Percentiles rank a stretch among this genome's conserved stretches.
Conservation (phyloP, 768 basidiomycete species). For the Ephemerocybe angulata region DNA sequence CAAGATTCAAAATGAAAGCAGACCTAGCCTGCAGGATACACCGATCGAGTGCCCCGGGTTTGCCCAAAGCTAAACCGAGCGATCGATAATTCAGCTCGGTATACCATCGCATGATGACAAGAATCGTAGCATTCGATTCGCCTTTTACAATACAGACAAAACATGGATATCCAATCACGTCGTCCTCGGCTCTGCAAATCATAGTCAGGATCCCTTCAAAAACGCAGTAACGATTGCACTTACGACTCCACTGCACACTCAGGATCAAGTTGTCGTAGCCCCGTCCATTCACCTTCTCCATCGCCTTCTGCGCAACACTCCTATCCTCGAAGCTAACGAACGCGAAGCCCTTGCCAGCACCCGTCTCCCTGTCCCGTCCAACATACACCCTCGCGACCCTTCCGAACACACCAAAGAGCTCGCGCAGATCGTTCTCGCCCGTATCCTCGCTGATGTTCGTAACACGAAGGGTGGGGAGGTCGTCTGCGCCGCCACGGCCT, state of each 20-base stretch:
- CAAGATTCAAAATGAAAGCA: no score
- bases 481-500: constrained; percentile 62
- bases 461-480: constrained; percentile 93
- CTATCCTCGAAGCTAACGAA: constrained; percentile 94
- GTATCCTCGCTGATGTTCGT: constrained; percentile 97
- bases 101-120: no score
- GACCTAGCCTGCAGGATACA: no score
- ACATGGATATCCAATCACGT: not conserved
- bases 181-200: not conserved
- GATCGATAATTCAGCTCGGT: no score
- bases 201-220: not conserved
- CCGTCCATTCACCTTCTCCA: constrained; percentile 87
- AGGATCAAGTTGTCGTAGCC: constrained; percentile 91
- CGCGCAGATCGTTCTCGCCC: constrained; percentile 89
- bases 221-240: constrained; percentile 24
- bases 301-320: constrained; percentile 76
- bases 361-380: constrained; percentile 91
- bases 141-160: not conserved
- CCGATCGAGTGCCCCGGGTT: no score
- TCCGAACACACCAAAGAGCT: constrained; percentile 84
- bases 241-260: constrained; percentile 61
- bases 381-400: constrained; percentile 88
- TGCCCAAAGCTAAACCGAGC: no score
- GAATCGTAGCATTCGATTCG: not conserved
- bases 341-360: constrained; percentile 93